These are phyloP conservation scores for Colletotrichum sp. DNA, from an alignment of 2,329 filamentous ascomycete genomes.

Conservation along the genomic window DNA sequence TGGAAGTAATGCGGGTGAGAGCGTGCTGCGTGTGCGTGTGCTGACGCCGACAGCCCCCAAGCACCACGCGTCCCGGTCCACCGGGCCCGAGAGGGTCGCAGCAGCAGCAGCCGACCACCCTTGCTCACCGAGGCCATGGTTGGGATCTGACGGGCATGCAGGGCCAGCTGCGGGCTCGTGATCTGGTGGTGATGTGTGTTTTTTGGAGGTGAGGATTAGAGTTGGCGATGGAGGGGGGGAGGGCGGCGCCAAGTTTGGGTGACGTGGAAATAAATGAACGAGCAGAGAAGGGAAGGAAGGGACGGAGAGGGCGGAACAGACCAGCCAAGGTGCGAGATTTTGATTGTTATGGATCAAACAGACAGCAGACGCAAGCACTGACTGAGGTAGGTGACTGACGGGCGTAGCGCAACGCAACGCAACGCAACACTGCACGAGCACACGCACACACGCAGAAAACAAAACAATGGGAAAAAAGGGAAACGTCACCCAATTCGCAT, in stretches of 20 bases:
- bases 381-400: not conserved
- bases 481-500: not conserved
- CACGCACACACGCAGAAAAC: not conserved
- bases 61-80: slow-evolving; percentile 15
- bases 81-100: slow-evolving; percentile 12
- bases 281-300: not conserved
- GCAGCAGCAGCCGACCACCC: slow-evolving; percentile 12
- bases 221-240: not conserved
- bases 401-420: not conserved
- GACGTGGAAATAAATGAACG: not conserved
- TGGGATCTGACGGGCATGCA: slow-evolving; percentile 11
- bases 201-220: not conserved
- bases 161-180: slow-evolving; percentile 18
- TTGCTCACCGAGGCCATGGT: slow-evolving; percentile 17
- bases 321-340: not conserved
- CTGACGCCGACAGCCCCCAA: slow-evolving; percentile 6
- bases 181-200: not conserved
- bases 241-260: not conserved
- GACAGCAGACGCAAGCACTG: not conserved
- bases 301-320: not conserved
- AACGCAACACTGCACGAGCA: not conserved
- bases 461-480: not conserved
- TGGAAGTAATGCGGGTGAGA: not conserved
- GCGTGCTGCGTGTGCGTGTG: not conserved
- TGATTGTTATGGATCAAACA: slow-evolving; percentile 5